Base-by-base conservation (phyloP, 345 rosid species). In the Crucihimalaya himalaica region DNA sequence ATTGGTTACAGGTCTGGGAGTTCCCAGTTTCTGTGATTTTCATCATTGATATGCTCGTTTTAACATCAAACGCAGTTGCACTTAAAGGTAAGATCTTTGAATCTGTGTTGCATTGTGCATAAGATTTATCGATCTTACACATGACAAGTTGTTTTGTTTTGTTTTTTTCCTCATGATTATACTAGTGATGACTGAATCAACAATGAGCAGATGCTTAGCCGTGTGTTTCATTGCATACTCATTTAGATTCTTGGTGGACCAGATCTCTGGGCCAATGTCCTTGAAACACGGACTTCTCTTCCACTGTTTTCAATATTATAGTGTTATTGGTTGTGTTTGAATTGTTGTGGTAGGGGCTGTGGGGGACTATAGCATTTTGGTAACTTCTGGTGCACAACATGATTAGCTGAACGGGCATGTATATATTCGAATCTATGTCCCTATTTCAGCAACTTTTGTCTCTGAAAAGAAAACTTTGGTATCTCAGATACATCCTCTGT, bases 1-100 rank as follows among this genome's bases (percentile, higher is more conserved):
- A n/a, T n/a, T n/a, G n/a, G n/a, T n/a, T 66, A 31, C 90, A 89
- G 97, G 88, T 93, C 34, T 89, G 96, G 98, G 86, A 88, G 66
- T 87, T 93, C 61, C 95, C 96, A 2, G 66, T 88, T 31, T 89
- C 91, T 5, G 92, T 88, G 74, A 79, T 86, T 63, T 83, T 81
- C 79, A 85, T 88, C 31, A 78, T 88, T 56, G 96, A 93, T 77
- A 76, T 87, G 66, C 86, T 93, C 34, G 89, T 91, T 40, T 70
- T 91, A 57, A 88, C 96, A 71, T 93, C 91, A 61, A 93, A 86
- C 52, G 68, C 67, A 8, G 90, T 88, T 35, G 92, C 96, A 48
- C 65, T 91, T 74, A 85, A 83, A 93, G 98, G 96, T 89, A 25
- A 80, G 86, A 71, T 43, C 31, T 53, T 31, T 43, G 16, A 68